phyloP scores from a whole-genome alignment of 306 rosid genomes.

The Lathyrus aphaca region DNA sequence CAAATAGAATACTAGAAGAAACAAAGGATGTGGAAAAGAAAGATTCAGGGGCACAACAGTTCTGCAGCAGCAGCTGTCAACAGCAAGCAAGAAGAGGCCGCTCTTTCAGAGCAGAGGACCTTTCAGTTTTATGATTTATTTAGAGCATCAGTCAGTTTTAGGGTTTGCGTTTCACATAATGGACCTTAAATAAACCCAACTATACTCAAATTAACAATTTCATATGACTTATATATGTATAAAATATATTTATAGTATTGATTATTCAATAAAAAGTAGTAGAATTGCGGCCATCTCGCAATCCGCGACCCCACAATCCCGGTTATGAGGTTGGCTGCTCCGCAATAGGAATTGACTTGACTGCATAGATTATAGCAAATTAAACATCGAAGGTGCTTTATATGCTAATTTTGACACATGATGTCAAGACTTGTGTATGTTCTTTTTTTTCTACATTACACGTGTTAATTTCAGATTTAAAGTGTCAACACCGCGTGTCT shows the following conservation, averaged over 20 bases:
- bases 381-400: not conserved
- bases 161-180: not conserved
- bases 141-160: conserved; percentile 1
- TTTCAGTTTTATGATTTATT: not conserved
- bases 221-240: not conserved
- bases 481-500: not conserved
- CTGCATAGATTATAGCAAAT: not conserved
- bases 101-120: not conserved
- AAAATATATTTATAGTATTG: not conserved
- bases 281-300: not conserved
- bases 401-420: not conserved
- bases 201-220: not conserved
- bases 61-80: not conserved
- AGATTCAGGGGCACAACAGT: not conserved
- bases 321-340: not conserved
- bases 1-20: not conserved
- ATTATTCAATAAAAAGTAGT: conserved; percentile 1
- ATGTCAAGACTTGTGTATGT: not conserved
- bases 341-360: not conserved
- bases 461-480: not conserved
- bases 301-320: not conserved
- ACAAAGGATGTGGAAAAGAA: not conserved
- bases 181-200: not conserved
- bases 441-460: not conserved
- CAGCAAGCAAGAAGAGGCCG: not conserved